Evolutionary conservation across 768 basidiomycete species (phyloP).

Genomic region (Macrolepiota fuliginosa): DNA sequence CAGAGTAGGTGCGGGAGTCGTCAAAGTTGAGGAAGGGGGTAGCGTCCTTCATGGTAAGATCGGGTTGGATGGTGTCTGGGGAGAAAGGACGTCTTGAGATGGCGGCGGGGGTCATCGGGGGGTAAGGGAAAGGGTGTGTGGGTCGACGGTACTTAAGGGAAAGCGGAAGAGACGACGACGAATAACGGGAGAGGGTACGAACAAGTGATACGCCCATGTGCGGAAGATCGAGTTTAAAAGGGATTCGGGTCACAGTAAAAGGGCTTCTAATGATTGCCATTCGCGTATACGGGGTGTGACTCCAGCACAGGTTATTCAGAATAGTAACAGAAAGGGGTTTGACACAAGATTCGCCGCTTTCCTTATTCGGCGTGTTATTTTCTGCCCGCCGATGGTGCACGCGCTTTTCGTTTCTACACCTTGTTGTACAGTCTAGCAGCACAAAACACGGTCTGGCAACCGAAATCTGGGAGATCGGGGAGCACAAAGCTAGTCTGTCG

Average conservation of each 20-base stretch:
- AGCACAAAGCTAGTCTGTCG: background rate
- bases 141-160: conserved; percentile 23
- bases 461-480: background rate
- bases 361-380: background rate
- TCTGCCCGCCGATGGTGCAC: background rate
- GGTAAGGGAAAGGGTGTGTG: conserved; percentile 20
- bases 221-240: conserved; percentile 11
- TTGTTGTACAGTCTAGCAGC: background rate
- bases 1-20: conserved; percentile 30
- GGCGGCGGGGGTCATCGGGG: conserved; percentile 41
- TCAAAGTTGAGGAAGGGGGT: conserved; percentile 35
- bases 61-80: conserved; percentile 23
- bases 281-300: conserved; percentile 32
- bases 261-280: conserved; percentile 19
- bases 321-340: conserved; percentile 23
- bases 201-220: conserved; percentile 15
- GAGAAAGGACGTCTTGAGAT: conserved; percentile 33
- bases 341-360: background rate
- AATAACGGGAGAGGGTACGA: conserved; percentile 24
- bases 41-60: conserved; percentile 25
- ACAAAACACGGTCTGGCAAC: background rate
- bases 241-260: conserved; percentile 3
- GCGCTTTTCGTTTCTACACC: background rate
- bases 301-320: too few species aligned
- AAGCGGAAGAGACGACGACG: conserved; percentile 26